Evolutionary conservation across 2,329 filamentous ascomycete species (phyloP).

Genomic region (Colletotrichum kahawae): DNA sequence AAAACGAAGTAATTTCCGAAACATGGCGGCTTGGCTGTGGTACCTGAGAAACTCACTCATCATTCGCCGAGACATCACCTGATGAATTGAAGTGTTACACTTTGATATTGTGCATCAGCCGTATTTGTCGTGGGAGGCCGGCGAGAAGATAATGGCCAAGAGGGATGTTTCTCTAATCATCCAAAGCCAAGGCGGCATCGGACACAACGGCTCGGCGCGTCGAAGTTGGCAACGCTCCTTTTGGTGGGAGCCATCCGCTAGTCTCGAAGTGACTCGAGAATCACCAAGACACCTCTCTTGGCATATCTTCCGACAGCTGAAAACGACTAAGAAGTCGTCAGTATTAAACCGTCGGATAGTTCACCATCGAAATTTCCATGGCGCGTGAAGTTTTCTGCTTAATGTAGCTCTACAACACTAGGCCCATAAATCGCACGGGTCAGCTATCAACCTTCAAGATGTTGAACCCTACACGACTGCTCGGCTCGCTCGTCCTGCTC

Average conservation of each 20-base stretch:
- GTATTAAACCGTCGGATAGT: background rate
- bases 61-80: background rate
- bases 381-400: background rate
- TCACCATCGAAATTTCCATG: background rate
- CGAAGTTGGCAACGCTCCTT: background rate
- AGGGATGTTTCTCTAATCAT: background rate
- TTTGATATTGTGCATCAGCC: background rate
- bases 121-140: accelerated
- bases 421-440: background rate
- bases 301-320: background rate
- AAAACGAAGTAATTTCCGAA: background rate
- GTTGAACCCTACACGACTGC: background rate
- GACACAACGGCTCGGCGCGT: background rate
- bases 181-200: background rate
- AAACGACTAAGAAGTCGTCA: background rate
- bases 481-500: background rate
- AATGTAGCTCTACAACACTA: background rate
- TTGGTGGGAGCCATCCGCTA: background rate
- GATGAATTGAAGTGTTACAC: background rate
- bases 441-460: background rate
- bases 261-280: background rate
- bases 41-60: background rate
- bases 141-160: background rate
- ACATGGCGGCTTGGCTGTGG: background rate
- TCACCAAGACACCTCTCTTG: background rate